Base-by-base conservation (phyloP, 805 yeast genomes). In the Candida lessepsii region DNA sequence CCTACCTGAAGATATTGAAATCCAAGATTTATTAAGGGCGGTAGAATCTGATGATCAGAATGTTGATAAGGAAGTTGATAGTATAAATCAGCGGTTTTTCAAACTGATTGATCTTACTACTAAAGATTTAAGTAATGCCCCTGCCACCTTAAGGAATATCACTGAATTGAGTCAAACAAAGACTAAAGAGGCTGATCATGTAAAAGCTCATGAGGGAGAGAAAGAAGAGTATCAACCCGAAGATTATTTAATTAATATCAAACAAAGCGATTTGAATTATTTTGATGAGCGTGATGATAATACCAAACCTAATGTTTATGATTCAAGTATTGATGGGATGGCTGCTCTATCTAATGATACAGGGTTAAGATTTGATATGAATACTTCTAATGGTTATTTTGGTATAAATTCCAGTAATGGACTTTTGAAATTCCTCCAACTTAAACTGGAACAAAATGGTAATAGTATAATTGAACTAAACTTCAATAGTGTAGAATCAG, bases 331-430 rank as follows among this genome's bases (percentile, higher is more conserved):
- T 36, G 86, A 81, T 55, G 85, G 86, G 9, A 81, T 81, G 86
- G 85, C 82, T 0, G 83, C 81, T 1, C 51, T 78, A 17, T 71
- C 78, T 29, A 51, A 51, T 28, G 53, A 50, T 34, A 49, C 53
- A 5, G 56, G 56, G 3, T 35, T 51, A 21, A 40, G 40, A 10
- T 41, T 51, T 28, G 52, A 51, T 21, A 59, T 67, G 11, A 63
- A 68, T 41, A 71, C 70, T 5, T 61, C 58, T 30, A 73, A 74
- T 20, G 87, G 88, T 0, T 81, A 78, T 53, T 76, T 77, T 48
- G 89, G 89, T 1, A 72, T 75, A 9, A 83, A 80, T 7, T 80
- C 88, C 3, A 70, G 78, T 43, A 73, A 82, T 2, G 76, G 77
- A 6, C 61, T 78, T 14, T 56, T 82, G 30, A 65, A 80, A 48